Evolutionary conservation across 2,329 filamentous ascomycete species (phyloP).

Genomic region (Xylogone sp.): DNA sequence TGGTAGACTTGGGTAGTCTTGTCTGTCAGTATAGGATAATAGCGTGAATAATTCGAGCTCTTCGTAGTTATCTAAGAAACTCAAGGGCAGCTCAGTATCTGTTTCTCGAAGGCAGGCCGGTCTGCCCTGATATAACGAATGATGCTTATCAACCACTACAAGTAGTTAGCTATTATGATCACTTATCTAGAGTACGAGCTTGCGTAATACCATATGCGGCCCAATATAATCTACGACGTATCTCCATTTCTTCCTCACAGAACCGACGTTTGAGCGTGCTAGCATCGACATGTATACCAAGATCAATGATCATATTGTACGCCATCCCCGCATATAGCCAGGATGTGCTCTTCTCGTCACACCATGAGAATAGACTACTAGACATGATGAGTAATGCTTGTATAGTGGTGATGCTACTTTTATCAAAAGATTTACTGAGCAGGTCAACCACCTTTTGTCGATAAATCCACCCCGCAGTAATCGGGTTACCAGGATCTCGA

Average conservation of each 20-base stretch:
- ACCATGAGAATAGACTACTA: constrained; percentile 44
- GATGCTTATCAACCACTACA: constrained; percentile 44
- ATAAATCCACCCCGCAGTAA: constrained; percentile 19
- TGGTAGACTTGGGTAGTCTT: constrained; percentile 31
- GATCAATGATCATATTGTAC: constrained; percentile 47
- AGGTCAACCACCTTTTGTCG: constrained; percentile 38
- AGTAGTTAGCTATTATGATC: constrained; percentile 8
- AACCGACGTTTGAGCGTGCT: constrained; percentile 16
- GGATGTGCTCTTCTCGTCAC: constrained; percentile 45
- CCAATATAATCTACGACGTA: constrained; percentile 30
- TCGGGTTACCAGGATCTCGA: constrained; percentile 11
- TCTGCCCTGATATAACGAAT: constrained; percentile 51
- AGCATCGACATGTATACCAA: constrained; percentile 47
- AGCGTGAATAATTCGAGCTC: constrained; percentile 49
- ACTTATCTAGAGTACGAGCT: background rate
- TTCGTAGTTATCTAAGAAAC: constrained; percentile 46
- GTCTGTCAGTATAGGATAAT: constrained; percentile 33
- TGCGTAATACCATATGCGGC: constrained; percentile 22
- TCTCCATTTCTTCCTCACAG: constrained; percentile 28
- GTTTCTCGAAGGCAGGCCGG: constrained; percentile 42
- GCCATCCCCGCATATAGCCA: constrained; percentile 56
- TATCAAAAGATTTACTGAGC: constrained; percentile 40
- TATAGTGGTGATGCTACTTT: constrained; percentile 48
- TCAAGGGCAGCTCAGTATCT: constrained; percentile 42
- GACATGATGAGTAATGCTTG: constrained; percentile 49